Conservation (phyloP, 148 eudicot species). For the Euryodendron excelsum region DNA sequence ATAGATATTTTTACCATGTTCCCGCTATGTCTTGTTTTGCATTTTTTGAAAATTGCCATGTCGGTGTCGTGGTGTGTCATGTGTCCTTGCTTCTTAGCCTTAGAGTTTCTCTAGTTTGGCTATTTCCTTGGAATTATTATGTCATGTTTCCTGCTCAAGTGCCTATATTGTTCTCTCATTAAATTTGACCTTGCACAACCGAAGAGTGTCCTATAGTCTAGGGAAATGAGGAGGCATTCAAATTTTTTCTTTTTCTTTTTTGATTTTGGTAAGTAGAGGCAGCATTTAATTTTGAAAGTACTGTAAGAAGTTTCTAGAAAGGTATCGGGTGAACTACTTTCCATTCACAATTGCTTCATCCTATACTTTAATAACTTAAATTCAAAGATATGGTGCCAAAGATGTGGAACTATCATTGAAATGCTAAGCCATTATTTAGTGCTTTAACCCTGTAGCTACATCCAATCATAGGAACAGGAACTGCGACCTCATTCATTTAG, state of each 20-base stretch:
- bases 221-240: neutral
- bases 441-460: neutral
- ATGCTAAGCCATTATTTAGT: neutral
- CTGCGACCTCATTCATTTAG: no score
- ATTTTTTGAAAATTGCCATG: no score
- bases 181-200: neutral
- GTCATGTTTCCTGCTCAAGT: no score
- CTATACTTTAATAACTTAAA: neutral
- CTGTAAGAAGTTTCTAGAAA: neutral
- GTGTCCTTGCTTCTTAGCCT: neutral
- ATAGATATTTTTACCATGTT: no score
- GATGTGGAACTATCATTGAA: neutral
- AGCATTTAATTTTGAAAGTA: neutral
- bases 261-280: no score
- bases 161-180: neutral
- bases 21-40: no score
- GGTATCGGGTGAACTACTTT: neutral
- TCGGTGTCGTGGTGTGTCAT: no score
- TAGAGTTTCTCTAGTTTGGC: neutral
- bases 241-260: no score
- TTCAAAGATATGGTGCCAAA: neutral
- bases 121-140: neutral
- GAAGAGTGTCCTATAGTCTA: neutral
- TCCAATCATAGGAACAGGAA: no score
- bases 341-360: neutral